Conservation (phyloP, 2,329 filamentous ascomycete genomes). For the Achaetomium macrosporum region DNA sequence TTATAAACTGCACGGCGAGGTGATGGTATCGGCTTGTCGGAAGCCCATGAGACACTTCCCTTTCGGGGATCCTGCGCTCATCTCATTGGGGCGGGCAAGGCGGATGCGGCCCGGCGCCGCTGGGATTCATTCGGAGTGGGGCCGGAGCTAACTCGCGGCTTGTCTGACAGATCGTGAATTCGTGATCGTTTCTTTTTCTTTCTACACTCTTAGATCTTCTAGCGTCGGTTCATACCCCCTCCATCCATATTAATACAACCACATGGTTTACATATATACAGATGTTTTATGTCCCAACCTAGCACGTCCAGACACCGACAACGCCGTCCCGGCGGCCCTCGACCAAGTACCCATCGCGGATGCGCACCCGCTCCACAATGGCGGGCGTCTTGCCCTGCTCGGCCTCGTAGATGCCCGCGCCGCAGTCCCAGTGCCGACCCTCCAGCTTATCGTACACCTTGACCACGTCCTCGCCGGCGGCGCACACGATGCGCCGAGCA, state of each 20-base stretch:
- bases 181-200: too few relatives aligned
- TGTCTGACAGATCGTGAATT: too few relatives aligned
- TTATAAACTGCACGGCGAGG: neutral
- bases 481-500: slow-evolving; percentile 77
- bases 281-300: slow-evolving; percentile 9
- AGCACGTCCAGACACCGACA: slow-evolving; percentile 85
- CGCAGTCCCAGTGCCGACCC: slow-evolving; percentile 93
- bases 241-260: slow-evolving; percentile 1
- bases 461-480: slow-evolving; percentile 86
- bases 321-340: slow-evolving; percentile 84
- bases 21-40: neutral
- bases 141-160: too few relatives aligned
- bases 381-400: slow-evolving; percentile 59
- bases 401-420: slow-evolving; percentile 67
- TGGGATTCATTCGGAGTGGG: too few relatives aligned
- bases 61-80: neutral
- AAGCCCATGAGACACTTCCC: neutral
- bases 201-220: neutral
- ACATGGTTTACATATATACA: neutral
- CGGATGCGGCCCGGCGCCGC: too few relatives aligned
- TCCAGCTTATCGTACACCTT: slow-evolving; percentile 99
- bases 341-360: slow-evolving; percentile 89
- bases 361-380: slow-evolving; percentile 76
- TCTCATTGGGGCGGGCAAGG: neutral
- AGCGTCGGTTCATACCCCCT: neutral